Evolutionary conservation across 768 basidiomycete genomes (phyloP), one percentile per base, ranked within the genome.

Genomic region (Leccinum fibrillosum): DNA sequence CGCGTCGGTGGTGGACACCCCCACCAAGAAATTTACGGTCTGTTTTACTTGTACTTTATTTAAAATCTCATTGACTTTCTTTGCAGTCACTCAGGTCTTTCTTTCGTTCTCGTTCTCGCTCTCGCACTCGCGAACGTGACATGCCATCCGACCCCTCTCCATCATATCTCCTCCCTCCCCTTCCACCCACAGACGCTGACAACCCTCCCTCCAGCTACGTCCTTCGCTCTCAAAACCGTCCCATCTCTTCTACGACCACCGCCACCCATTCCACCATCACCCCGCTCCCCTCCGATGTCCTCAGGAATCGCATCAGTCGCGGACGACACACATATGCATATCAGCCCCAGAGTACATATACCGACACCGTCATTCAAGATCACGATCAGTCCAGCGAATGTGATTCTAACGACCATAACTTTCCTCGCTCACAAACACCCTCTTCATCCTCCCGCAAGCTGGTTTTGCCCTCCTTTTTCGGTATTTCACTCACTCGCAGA

Each of bases 181-280:
- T n/a, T 13, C 47, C 51, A 49, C 48, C 49, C 49, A 53, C 42
- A 21, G 64, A 66, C 23, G 12, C 60, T 0, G 60, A 64, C 39
- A 54, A 32, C 17, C 61, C 60, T 2, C 58, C 67, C 0, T 63
- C 68, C 2, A 73, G 64, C 53, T 68, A 67, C 17, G 7, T 53
- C 25, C 74, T 80, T 5, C 80, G 85, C 21, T 67, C 73, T 56
- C 75, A 76, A 58, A 85, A 82, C 21, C 81, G 88, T 6, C 88
- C 88, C 4, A 73, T 90, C 23, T 88, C 87, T 3, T 81, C 84
- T 21, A 84, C 82, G 0, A 86, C 86, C 0, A 82, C 82, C 17
- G 80, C 82, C 1, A 86, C 86, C 2, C 82, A 82, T 64, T 77
- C 81, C 19, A 87, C 86, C 5, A 76, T 84, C 55, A 83, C 80